Evolutionary conservation across 1,284 basidiomycete species (phyloP), one percentile per base, ranked within the genome.

Genomic region (Microbotryum silenes-acaulis): DNA sequence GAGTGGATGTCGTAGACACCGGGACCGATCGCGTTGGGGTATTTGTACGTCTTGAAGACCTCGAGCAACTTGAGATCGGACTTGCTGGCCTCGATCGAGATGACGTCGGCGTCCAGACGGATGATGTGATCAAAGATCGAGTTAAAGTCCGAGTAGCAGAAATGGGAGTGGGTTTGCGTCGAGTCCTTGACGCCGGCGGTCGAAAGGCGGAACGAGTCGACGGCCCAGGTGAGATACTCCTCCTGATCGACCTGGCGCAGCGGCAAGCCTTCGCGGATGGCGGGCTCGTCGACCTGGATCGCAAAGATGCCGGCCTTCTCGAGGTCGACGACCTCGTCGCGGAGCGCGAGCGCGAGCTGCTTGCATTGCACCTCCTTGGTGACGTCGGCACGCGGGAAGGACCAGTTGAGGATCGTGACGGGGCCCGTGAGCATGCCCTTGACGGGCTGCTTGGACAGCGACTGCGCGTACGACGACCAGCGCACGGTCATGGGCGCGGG

Each of bases 201-300:
- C 57, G 93, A 81, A 70, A 97, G 85, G 79, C 91, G 91, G 85
- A 97, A 97, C 69, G 92, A 94, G 79, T 96, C 91, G 67, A 96
- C 91, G 60, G 93, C 92, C 93, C 93, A 97, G 71, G 83, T 83
- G 77, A 97, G 85, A 82, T 97, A 97, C 73, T 79, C 82, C 73
- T 91, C 85, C 93, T 93, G 96, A 79, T 97, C 93, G 69, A 85
- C 82, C 75, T 87, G 88, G 78, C 92, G 89, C 71, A 97, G 88
- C 72, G 92, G 92, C 59, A 97, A 82, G 80, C 96, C 96, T 81
- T 99, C 96, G 81, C 96, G 93, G 74, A 99, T 96, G 67, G 96
- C 96, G 63, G 96, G 91, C 82, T 99, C 96, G 74, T 99, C 96
- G 74, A 98, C 96, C 81, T 99, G 96, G 75, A 99, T 94, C 74